Conservation (phyloP, 208 protist species). For the Crithidia thermophila region DNA sequence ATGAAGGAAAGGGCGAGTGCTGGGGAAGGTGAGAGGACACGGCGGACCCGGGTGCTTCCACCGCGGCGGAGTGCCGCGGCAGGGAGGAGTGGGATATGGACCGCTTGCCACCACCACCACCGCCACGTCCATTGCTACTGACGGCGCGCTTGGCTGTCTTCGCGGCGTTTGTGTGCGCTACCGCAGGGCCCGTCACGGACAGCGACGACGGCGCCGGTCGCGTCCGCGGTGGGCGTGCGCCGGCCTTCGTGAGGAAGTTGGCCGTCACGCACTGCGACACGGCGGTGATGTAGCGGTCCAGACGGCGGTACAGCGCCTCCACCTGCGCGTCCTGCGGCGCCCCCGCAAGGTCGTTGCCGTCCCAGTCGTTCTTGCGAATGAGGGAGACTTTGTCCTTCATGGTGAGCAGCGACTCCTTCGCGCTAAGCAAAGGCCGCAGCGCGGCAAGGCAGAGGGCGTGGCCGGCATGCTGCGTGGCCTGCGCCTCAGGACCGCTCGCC, state of each 20-base stretch:
- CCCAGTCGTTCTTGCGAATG: constrained; percentile 60
- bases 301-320: constrained; percentile 42
- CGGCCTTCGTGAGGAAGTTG: constrained; percentile 53
- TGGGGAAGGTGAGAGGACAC: too few relatives aligned
- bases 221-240: constrained; percentile 22
- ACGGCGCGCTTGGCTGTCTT: not conserved
- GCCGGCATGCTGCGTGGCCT: not conserved
- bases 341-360: constrained; percentile 53
- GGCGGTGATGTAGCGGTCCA: constrained; percentile 37
- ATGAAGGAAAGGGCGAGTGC: too few relatives aligned
- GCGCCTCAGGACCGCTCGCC: not conserved
- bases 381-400: constrained; percentile 34
- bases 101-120: too few relatives aligned
- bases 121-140: not conserved
- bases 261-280: constrained; percentile 68
- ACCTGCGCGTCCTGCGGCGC: constrained; percentile 52
- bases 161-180: not conserved
- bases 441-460: constrained; percentile 41
- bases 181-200: not conserved
- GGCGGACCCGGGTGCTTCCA: not conserved
- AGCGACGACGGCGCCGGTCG: constrained; percentile 4
- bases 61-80: not conserved
- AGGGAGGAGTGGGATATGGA: too few relatives aligned
- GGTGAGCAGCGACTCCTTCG: constrained; percentile 40
- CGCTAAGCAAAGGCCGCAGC: constrained; percentile 53